Evolutionary conservation across 352 stramenopile genomes (phyloP).

Genomic region (Pythium sp.): DNA sequence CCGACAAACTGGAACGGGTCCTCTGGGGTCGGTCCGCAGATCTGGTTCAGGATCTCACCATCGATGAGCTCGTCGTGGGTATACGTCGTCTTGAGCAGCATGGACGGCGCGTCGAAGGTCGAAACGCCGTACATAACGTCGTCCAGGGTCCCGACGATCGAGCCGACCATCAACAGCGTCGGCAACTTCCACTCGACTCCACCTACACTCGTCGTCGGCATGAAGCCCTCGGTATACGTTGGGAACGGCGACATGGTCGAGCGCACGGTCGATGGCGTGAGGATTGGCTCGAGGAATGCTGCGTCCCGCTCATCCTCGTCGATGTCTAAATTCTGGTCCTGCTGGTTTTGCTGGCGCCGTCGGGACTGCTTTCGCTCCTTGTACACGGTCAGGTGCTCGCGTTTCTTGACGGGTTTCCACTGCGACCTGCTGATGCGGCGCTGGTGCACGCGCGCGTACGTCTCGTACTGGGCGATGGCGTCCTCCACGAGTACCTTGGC

Average conservation of each 20-base stretch:
- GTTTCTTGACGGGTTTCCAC: conserved; percentile 45
- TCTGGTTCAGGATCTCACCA: conserved; percentile 4
- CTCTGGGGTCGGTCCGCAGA: conserved; percentile 9
- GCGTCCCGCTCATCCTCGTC: not conserved
- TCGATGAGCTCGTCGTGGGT: conserved; percentile 33
- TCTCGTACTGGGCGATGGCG: conserved; percentile 36
- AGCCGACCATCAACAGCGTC: conserved; percentile 51
- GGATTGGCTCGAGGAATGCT: conserved; percentile 5
- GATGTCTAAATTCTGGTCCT: not conserved
- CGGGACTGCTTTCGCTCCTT: conserved; percentile 12
- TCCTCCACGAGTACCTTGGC: conserved; percentile 34
- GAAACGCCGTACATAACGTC: conserved; percentile 60
- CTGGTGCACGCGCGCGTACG: conserved; percentile 23
- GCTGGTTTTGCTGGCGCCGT: not conserved
- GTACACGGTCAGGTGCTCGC: conserved; percentile 40
- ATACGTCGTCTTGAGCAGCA: conserved; percentile 51
- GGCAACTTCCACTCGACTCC: conserved; percentile 15
- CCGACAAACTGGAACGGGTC: conserved; percentile 27
- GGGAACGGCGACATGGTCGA: conserved; percentile 10
- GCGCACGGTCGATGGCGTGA: conserved; percentile 14
- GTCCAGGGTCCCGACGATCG: conserved; percentile 45
- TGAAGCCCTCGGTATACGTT: not conserved
- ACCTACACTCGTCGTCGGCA: conserved; percentile 10
- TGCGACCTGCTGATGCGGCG: conserved; percentile 31
- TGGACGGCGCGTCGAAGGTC: conserved; percentile 37